Evolutionary conservation across 1,284 basidiomycete genomes (phyloP).

Genomic region (Malassezia yamatoensis): DNA sequence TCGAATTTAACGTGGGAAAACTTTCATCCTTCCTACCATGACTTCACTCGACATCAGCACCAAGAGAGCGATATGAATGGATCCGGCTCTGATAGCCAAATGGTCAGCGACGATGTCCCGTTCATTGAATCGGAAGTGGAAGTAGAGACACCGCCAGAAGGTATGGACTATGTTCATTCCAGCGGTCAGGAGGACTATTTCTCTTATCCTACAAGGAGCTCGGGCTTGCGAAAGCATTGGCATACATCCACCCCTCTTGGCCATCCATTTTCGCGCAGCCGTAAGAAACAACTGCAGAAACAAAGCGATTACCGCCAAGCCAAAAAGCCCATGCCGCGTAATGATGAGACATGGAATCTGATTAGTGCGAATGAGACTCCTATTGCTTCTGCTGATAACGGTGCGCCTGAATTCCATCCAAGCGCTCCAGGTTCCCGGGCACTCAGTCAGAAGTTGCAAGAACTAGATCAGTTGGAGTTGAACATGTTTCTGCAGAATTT

Average conservation of each 20-base stretch:
- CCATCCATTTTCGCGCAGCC: neutral
- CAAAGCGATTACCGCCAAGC: neutral
- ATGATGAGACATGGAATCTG: slow-evolving; percentile 10
- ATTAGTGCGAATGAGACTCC: neutral
- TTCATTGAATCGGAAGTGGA: slow-evolving; percentile 4
- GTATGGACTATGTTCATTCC: neutral
- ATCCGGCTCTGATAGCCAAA: neutral
- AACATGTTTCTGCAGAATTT: slow-evolving; percentile 43
- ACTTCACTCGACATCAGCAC: neutral
- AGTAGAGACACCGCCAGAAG: neutral
- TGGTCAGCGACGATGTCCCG: neutral
- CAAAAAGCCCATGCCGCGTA: neutral
- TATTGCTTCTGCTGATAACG: slow-evolving; percentile 2
- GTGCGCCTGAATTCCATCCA: slow-evolving; percentile 5
- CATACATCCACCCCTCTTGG: neutral
- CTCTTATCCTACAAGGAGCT: neutral
- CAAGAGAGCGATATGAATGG: neutral
- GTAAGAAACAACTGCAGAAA: neutral
- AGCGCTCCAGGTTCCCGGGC: slow-evolving; percentile 5
- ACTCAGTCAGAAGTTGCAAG: slow-evolving; percentile 33
- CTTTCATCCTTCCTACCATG: neutral
- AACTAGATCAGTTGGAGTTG: slow-evolving; percentile 45
- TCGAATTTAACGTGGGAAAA: neutral
- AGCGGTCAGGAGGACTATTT: slow-evolving; percentile 4
- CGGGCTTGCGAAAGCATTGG: neutral